Conservation (phyloP, 805 yeast species). For the Candida montana region DNA sequence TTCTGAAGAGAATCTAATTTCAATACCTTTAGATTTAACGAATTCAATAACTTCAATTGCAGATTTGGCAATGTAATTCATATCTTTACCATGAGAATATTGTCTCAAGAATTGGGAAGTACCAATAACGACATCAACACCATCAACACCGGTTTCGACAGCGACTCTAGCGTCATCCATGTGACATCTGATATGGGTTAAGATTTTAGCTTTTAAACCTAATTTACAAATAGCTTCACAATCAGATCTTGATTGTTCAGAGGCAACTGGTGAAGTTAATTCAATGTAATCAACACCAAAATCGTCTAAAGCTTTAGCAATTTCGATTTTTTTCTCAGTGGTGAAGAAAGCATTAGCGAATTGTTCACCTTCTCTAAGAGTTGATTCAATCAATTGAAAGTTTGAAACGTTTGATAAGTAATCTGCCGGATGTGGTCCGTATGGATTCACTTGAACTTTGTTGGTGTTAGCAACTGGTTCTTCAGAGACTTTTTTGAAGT, state of each 20-base stretch:
- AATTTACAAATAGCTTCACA: constrained; percentile 98
- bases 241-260: constrained; percentile 87
- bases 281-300: constrained; percentile 98
- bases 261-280: constrained; percentile 95
- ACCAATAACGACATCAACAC: constrained; percentile 97
- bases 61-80: constrained; percentile 93
- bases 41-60: constrained; percentile 97
- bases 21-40: constrained; percentile 94
- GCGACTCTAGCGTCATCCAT: constrained; percentile 99
- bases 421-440: constrained; percentile 94
- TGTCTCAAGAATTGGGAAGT: constrained; percentile 93
- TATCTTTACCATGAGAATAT: constrained; percentile 96
- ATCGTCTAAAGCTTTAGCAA: constrained; percentile 94
- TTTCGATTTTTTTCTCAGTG: constrained; percentile 92
- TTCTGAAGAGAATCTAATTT: constrained; percentile 94
- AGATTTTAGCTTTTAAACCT: constrained; percentile 90
- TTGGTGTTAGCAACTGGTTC: constrained; percentile 30
- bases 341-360: constrained; percentile 95
- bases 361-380: constrained; percentile 97
- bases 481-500: constrained; percentile 41
- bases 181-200: constrained; percentile 96
- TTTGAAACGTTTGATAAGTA: constrained; percentile 81
- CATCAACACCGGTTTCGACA: constrained; percentile 97
- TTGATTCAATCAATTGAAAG: constrained; percentile 91
- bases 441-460: constrained; percentile 55